A percentile compares a stretch with the other conserved stretches of the same genome.
Evolutionary conservation across 306 rosid genomes (phyloP).

Genomic region (Lathyrus sativus): DNA sequence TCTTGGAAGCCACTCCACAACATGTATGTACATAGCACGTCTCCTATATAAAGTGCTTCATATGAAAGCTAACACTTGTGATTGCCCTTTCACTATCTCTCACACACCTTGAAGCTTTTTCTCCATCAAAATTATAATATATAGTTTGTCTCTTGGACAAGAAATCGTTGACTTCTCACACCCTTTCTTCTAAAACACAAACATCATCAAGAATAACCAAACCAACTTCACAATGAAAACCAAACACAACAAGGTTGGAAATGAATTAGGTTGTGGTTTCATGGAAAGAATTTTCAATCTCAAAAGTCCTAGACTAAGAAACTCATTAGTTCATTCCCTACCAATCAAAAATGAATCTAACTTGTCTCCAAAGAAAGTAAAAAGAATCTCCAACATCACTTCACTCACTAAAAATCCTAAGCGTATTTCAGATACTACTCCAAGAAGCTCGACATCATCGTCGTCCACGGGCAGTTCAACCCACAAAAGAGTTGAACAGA

Average conservation of each 20-base stretch:
- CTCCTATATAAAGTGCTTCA: slow-evolving; percentile 48
- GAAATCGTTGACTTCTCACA: slow-evolving; percentile 24
- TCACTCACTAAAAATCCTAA: slow-evolving; percentile 32
- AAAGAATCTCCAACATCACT: slow-evolving; percentile 7
- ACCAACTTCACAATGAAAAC: slow-evolving; percentile 37
- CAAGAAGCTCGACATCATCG: slow-evolving; percentile 70
- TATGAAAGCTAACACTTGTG: slow-evolving; percentile 47
- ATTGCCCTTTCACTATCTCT: slow-evolving; percentile 37
- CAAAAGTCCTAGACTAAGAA: slow-evolving; percentile 56
- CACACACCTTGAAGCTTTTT: slow-evolving; percentile 29
- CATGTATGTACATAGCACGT: slow-evolving; percentile 38
- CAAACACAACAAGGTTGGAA: slow-evolving; percentile 38
- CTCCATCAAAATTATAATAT: slow-evolving; percentile 2
- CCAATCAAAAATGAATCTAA: slow-evolving; percentile 46
- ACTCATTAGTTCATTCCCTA: slow-evolving; percentile 70
- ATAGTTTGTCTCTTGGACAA: background rate
- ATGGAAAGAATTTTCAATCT: slow-evolving; percentile 64
- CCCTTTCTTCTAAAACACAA: background rate
- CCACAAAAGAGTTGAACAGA: slow-evolving; percentile 39
- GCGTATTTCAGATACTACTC: slow-evolving; percentile 51
- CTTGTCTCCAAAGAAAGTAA: slow-evolving; percentile 34
- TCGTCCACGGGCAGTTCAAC: slow-evolving; percentile 53
- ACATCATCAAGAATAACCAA: background rate
- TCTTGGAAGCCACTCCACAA: slow-evolving; percentile 80
- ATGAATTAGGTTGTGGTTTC: slow-evolving; percentile 66